These are phyloP conservation scores for Fusarium poae DNA, from an alignment of 2,329 filamentous ascomycete species.

Conservation along the genomic window DNA sequence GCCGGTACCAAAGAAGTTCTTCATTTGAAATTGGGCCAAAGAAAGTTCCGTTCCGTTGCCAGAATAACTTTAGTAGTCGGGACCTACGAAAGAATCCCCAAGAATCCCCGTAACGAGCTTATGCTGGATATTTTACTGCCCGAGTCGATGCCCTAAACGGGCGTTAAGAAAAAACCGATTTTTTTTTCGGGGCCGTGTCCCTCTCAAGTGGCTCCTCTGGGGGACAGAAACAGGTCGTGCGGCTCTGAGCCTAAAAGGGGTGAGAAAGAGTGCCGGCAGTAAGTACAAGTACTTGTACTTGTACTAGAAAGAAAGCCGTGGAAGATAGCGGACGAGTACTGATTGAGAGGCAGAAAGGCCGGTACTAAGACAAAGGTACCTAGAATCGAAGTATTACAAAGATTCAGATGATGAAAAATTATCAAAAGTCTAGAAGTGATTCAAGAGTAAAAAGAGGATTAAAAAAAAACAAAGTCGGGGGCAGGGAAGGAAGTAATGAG, in stretches of 20 bases:
- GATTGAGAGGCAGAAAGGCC: neutral
- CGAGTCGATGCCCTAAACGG: slow-evolving; percentile 53
- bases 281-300: slow-evolving; percentile 1
- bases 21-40: slow-evolving; percentile 58
- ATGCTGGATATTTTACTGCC: slow-evolving; percentile 55
- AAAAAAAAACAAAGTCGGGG: slow-evolving; percentile 19
- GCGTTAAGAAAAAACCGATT: slow-evolving; percentile 48
- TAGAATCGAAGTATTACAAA: slow-evolving; percentile 28
- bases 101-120: slow-evolving; percentile 57
- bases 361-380: neutral
- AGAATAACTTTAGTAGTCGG: slow-evolving; percentile 28
- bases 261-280: slow-evolving; percentile 1
- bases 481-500: slow-evolving; percentile 30
- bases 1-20: slow-evolving; percentile 62
- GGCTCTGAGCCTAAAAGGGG: slow-evolving; percentile 44
- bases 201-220: slow-evolving; percentile 39
- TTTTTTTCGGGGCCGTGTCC: slow-evolving; percentile 48
- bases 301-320: slow-evolving; percentile 1
- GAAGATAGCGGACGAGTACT: neutral
- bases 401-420: slow-evolving; percentile 8
- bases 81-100: slow-evolving; percentile 43
- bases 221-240: slow-evolving; percentile 29
- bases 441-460: neutral
- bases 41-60: slow-evolving; percentile 36
- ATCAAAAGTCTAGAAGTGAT: slow-evolving; percentile 14